Evolutionary conservation across 2,329 filamentous ascomycete species (phyloP).

Genomic region (Hypoxylon sp.): DNA sequence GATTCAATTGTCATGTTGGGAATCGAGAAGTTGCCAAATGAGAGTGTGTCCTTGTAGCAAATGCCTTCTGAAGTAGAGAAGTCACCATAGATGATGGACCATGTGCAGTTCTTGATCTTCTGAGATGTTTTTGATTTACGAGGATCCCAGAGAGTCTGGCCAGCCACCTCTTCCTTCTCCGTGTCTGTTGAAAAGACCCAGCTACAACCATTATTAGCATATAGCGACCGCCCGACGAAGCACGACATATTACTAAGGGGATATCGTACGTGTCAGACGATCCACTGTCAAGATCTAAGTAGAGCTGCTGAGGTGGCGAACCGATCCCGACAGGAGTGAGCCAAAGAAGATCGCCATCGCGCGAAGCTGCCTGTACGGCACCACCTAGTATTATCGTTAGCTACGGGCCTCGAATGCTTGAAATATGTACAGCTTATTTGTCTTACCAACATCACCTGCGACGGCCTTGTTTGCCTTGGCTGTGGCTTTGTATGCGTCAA

Average conservation of each 20-base stretch:
- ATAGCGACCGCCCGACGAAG: neutral
- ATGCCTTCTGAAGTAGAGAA: constrained; percentile 59
- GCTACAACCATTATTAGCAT: constrained; percentile 53
- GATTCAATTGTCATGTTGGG: constrained; percentile 65
- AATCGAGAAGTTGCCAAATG: constrained; percentile 62
- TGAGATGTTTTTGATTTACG: constrained; percentile 62
- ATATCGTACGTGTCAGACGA: constrained; percentile 73
- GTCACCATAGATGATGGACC: constrained; percentile 66
- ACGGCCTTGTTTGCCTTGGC: constrained; percentile 37
- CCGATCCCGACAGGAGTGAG: constrained; percentile 63
- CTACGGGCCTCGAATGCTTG: neutral
- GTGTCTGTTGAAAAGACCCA: constrained; percentile 70
- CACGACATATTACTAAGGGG: constrained; percentile 42
- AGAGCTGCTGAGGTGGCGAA: constrained; percentile 63
- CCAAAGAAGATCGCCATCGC: constrained; percentile 62
- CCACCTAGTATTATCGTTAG: constrained; percentile 53
- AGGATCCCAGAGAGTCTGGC: constrained; percentile 61
- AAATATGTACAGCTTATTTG: neutral
- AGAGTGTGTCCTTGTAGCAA: constrained; percentile 67
- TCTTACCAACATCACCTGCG: constrained; percentile 35
- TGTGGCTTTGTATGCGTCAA: constrained; percentile 46
- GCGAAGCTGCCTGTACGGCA: constrained; percentile 55
- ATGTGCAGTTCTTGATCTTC: constrained; percentile 61
- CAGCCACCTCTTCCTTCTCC: constrained; percentile 61
- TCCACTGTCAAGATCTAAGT: constrained; percentile 68